Conservation (phyloP, 2,329 filamentous ascomycete genomes). For the Leptographium procerum region DNA sequence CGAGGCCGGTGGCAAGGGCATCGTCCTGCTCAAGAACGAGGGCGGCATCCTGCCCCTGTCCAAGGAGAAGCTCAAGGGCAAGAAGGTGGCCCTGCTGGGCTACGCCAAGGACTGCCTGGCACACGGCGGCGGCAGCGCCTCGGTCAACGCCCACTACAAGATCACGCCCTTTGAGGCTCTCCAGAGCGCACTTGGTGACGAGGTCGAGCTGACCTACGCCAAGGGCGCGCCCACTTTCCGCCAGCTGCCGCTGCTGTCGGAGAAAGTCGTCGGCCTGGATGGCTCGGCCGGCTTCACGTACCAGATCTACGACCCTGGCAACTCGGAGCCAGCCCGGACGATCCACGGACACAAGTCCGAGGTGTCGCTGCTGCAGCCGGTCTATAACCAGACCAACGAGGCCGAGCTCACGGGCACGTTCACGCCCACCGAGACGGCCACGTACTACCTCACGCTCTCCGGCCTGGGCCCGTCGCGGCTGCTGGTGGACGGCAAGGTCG, state of each 20-base stretch:
- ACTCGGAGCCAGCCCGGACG: not conserved
- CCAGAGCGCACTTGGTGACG: not conserved
- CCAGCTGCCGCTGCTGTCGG: not conserved
- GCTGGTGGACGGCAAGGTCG: slow-evolving; percentile 41
- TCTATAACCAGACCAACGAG: not conserved
- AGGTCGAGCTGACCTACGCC: not conserved
- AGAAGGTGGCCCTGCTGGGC: slow-evolving; percentile 54
- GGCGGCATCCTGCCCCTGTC: slow-evolving; percentile 46
- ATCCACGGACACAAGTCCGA: not conserved
- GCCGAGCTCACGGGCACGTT: not conserved
- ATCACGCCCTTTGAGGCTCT: not conserved
- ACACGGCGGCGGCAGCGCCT: slow-evolving; percentile 57
- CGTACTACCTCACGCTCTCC: not conserved
- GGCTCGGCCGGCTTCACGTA: not conserved
- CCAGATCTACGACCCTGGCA: not conserved
- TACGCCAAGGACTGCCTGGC: slow-evolving; percentile 56
- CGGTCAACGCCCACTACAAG: slow-evolving; percentile 57
- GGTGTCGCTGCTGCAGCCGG: not conserved
- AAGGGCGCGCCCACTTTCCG: not conserved
- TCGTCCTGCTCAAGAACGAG: slow-evolving; percentile 55
- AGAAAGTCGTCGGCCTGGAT: not conserved
- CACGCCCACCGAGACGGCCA: not conserved
- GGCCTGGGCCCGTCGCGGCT: not conserved
- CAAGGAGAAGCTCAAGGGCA: slow-evolving; percentile 29
- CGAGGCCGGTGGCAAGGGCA: slow-evolving; percentile 47